phyloP scores from a whole-genome alignment of 2,329 filamentous ascomycete species.

The Trematosphaeria pertusa region DNA sequence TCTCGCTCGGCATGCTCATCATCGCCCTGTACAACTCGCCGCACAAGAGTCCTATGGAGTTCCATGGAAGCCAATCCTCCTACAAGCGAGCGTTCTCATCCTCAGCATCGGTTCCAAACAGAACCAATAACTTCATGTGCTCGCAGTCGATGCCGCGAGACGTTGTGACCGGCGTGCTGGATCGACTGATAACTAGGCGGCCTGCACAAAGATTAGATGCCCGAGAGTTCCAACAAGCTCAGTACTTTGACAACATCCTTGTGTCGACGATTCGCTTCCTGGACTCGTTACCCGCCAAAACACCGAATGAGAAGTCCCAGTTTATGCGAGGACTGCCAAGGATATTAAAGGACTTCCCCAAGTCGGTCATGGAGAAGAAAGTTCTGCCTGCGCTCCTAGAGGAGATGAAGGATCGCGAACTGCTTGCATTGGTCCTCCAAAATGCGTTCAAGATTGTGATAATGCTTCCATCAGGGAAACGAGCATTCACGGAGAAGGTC shows the following conservation, averaged over 20 bases:
- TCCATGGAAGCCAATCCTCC: conserved; percentile 78
- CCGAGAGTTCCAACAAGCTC: conserved; percentile 90
- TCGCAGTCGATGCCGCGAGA: conserved; percentile 81
- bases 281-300: conserved; percentile 90
- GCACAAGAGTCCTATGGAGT: conserved; percentile 83
- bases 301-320: conserved; percentile 84
- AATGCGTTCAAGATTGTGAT: conserved; percentile 92
- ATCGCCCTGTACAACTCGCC: conserved; percentile 94
- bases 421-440: conserved; percentile 83
- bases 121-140: conserved; percentile 83
- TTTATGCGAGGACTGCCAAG: conserved; percentile 89
- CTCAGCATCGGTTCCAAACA: conserved; percentile 78
- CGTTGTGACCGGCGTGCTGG: conserved; percentile 76
- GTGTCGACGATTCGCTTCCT: conserved; percentile 96
- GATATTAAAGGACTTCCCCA: conserved; percentile 90
- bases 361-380: conserved; percentile 93
- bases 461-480: conserved; percentile 73
- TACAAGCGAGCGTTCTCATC: conserved; percentile 87
- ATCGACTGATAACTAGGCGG: conserved; percentile 83
- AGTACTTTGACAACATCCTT: conserved; percentile 96
- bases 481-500: conserved; percentile 83
- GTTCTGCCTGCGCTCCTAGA: conserved; percentile 87
- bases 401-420: conserved; percentile 89
- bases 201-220: conserved; percentile 88
- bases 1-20: conserved; percentile 87